Percentiles rank a stretch among this genome's conserved stretches.
These are phyloP conservation scores for Mycena maculata DNA, from an alignment of 768 basidiomycete species.

Conservation along the genomic window DNA sequence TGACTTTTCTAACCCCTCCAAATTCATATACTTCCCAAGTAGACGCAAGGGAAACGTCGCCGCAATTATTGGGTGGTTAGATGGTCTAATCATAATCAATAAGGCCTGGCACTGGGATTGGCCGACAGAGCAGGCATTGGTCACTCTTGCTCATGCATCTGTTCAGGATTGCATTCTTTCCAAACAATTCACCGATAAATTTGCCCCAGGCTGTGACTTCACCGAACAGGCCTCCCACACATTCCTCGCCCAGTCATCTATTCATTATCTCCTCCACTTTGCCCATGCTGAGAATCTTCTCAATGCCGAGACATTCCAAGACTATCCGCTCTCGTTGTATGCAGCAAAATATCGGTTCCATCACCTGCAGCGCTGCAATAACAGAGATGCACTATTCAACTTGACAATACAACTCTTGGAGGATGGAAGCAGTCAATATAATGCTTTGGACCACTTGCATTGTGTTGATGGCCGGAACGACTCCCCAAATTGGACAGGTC, in stretches of 20 bases:
- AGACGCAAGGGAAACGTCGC: not conserved
- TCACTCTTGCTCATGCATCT: not conserved
- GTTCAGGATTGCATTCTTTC: not conserved
- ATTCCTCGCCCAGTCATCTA: conserved; percentile 1
- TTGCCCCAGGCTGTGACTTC: not conserved
- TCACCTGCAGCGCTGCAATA: too few species aligned
- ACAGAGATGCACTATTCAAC: not conserved
- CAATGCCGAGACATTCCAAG: not conserved
- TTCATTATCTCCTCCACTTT: not conserved
- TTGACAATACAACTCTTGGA: not conserved
- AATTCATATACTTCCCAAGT: not conserved
- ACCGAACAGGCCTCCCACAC: not conserved
- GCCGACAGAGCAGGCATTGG: too few species aligned
- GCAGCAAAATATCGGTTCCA: too few species aligned
- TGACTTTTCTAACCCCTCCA: not conserved
- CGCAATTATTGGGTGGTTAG: not conserved
- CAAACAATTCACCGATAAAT: not conserved
- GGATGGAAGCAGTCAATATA: not conserved
- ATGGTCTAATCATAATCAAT: too few species aligned
- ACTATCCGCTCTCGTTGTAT: too few species aligned
- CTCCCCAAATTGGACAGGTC: not conserved
- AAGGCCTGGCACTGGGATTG: not conserved
- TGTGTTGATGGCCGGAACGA: not conserved
- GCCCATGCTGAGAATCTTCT: not conserved
- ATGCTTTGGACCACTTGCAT: not conserved